Conservation (phyloP, 768 basidiomycete species). For the Sistotremastrum suecicum region DNA sequence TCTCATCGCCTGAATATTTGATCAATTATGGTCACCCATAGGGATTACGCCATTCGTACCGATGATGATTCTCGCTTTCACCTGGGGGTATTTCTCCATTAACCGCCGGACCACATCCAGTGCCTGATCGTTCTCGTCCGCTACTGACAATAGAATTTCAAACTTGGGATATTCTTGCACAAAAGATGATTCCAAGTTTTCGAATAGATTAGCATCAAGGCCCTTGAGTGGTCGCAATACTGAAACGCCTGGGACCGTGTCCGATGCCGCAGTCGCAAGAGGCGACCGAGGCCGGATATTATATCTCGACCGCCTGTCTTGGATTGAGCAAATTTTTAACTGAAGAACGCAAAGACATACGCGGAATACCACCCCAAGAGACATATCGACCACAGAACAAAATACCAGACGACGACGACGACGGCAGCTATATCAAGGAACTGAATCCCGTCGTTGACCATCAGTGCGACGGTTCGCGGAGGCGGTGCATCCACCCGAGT, state of each 20-base stretch:
- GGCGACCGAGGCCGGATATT: constrained; percentile 51
- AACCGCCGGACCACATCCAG: constrained; percentile 70
- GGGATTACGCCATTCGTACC: constrained; percentile 33
- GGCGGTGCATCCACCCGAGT: no score
- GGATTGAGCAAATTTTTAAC: constrained; percentile 13
- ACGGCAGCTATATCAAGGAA: constrained; percentile 9
- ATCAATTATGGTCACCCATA: neutral
- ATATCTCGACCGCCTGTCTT: constrained; percentile 59
- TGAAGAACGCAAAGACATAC: constrained; percentile 34
- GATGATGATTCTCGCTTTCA: constrained; percentile 59
- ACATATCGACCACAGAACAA: constrained; percentile 46
- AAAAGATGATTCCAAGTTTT: constrained; percentile 91
- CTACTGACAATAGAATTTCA: constrained; percentile 85
- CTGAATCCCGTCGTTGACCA: no score
- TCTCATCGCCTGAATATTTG: constrained; percentile 29
- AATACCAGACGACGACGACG: constrained; percentile 46
- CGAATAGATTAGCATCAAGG: constrained; percentile 87
- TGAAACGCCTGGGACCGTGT: constrained; percentile 70
- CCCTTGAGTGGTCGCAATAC: constrained; percentile 92
- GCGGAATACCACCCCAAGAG: constrained; percentile 55
- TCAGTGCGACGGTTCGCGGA: no score
- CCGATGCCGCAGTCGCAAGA: constrained; percentile 30
- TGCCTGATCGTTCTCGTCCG: constrained; percentile 80
- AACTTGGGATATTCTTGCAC: constrained; percentile 82
- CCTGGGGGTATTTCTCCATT: constrained; percentile 60